Evolutionary conservation across 768 basidiomycete genomes (phyloP).

Genomic region (Pilatotrama ljubarskyi): DNA sequence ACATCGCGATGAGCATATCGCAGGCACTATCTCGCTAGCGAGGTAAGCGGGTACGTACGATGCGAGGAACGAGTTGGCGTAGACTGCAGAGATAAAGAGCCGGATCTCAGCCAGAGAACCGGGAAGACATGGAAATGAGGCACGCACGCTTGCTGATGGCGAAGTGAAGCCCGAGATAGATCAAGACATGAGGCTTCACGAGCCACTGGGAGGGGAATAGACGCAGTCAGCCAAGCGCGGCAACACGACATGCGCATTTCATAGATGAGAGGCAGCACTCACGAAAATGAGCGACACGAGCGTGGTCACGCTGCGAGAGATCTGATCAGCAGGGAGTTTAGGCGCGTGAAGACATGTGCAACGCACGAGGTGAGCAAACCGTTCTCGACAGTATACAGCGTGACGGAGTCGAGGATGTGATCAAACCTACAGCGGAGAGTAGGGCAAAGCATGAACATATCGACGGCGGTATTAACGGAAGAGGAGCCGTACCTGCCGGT

Average conservation of each 20-base stretch:
- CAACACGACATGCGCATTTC: not conserved
- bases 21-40: not conserved
- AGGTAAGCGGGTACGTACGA: slow-evolving; percentile 23
- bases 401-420: slow-evolving; percentile 29
- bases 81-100: slow-evolving; percentile 21
- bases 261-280: slow-evolving; percentile 16
- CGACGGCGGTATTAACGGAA: slow-evolving; percentile 3
- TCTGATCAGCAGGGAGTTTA: slow-evolving; percentile 3
- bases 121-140: slow-evolving; percentile 2
- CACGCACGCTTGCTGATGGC: slow-evolving; percentile 32
- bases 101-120: slow-evolving; percentile 15
- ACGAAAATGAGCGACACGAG: slow-evolving; percentile 29
- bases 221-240: not conserved
- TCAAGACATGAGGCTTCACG: slow-evolving; percentile 27
- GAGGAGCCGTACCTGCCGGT: slow-evolving; percentile 23
- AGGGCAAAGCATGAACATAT: not conserved
- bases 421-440: slow-evolving; percentile 24
- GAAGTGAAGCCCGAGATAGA: slow-evolving; percentile 33
- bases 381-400: slow-evolving; percentile 31
- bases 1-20: not conserved
- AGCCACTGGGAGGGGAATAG: slow-evolving; percentile 25
- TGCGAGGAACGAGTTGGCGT: slow-evolving; percentile 32
- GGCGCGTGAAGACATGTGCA: slow-evolving; percentile 1
- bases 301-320: slow-evolving; percentile 21
- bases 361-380: slow-evolving; percentile 30